Evolutionary conservation across 345 rosid genomes (phyloP).

Genomic region (Passiflora organensis): DNA sequence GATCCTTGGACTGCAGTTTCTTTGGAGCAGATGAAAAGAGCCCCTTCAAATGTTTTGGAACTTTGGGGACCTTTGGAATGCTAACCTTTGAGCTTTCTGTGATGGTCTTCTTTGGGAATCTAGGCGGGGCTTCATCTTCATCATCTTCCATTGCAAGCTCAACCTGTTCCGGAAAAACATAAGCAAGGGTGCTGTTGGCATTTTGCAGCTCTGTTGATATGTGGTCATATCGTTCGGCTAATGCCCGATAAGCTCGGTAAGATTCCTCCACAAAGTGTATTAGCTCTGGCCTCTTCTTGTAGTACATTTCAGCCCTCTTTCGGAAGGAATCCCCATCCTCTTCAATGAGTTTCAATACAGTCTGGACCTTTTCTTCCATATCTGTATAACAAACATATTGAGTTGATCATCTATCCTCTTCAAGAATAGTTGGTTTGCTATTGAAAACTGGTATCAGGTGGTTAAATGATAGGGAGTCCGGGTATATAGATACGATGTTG

Average conservation of each 20-base stretch:
- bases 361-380: conserved; percentile 82
- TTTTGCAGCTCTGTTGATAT: conserved; percentile 90
- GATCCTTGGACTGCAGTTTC: conserved; percentile 50
- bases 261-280: conserved; percentile 82
- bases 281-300: conserved; percentile 91
- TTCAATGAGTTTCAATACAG: conserved; percentile 57
- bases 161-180: conserved; percentile 81
- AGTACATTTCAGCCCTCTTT: conserved; percentile 97
- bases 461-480: no score
- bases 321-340: conserved; percentile 99
- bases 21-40: conserved; percentile 38
- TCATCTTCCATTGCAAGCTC: conserved; percentile 68
- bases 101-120: conserved; percentile 22
- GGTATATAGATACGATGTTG: no score
- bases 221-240: conserved; percentile 90
- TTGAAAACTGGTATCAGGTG: no score
- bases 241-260: conserved; percentile 76
- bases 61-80: conserved; percentile 30
- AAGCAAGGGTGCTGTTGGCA: conserved; percentile 85
- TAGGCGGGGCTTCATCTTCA: conserved; percentile 36
- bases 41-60: conserved; percentile 61
- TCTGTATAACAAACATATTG: conserved; percentile 39
- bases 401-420: background rate
- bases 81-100: background rate
- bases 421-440: no score